Evolutionary conservation across 345 rosid genomes (phyloP), one percentile per base, ranked within the genome.

Genomic region (Physaria fendleri): DNA sequence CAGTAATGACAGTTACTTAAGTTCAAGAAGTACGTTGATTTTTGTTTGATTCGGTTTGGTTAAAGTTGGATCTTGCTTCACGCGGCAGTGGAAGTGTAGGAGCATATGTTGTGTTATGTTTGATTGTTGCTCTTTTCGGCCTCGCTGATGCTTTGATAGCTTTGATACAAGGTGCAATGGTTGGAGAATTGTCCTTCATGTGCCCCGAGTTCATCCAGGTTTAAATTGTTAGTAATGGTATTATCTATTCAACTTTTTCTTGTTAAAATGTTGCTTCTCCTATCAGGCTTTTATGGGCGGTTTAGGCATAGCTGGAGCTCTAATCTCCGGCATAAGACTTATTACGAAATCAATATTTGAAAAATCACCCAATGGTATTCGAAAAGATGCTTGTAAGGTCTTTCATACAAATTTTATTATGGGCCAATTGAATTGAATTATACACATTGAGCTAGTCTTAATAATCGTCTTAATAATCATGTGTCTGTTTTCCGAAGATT

Each of bases 121-220:
- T 30, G 35, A 34, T 86, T 6, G 80, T 83, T 10, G 85, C 80
- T 33, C 61, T 72, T 39, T 88, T 92, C 57, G 97, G 98, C 20
- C 34, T 82, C 15, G 93, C 97, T 41, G 95, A 86, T 86, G 97
- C 89, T 65, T 73, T 41, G 95, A 86, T 86, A 95, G 87, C 62
- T 73, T 75, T 64, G 93, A n/a, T 84, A 16, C 89, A 88, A 71
- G 93, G 97, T 51, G 98, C 87, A 56, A 84, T 92, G 93, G 72
- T 83, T 34, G 97, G 95, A 71, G 97, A 92, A 57, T 84, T 86
- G 45, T 86, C 93, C 32, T 81, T 65, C 68, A 92, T 88, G 98
- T 62, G 9, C 3, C 82, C 87, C 11, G 74, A 65, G 43, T 78
- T 88, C 59, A 71, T 86, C 43, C 98, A 88, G 78, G 98, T 85